Percentiles rank a stretch among this genome's conserved stretches.
phyloP scores from a whole-genome alignment of 306 rosid species.

The Parietaria judaica region DNA sequence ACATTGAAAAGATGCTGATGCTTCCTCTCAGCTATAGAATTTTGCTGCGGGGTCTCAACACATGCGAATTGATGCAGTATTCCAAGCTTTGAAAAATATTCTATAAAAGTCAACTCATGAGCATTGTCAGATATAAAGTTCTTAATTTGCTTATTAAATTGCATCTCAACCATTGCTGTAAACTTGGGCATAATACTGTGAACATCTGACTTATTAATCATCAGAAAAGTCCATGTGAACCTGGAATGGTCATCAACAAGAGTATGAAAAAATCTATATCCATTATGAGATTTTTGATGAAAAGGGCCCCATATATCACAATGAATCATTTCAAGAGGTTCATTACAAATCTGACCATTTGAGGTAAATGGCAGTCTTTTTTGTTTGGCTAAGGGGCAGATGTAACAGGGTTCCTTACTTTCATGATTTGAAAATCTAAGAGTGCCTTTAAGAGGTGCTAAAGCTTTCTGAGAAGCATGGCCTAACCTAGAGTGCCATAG shows the following conservation, averaged over 20 bases:
- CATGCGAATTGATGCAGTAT: neutral
- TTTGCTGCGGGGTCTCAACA: neutral
- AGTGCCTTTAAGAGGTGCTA: neutral
- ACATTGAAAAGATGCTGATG: neutral
- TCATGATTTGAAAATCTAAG: neutral
- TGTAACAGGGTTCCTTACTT: neutral
- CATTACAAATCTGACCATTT: neutral
- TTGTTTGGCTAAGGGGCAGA: conserved; percentile 6
- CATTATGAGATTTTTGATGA: no score
- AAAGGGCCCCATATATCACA: neutral
- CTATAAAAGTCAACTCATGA: neutral
- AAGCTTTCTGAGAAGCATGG: neutral
- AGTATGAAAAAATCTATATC: neutral
- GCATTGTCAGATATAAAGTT: neutral
- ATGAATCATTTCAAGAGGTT: neutral
- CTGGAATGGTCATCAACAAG: neutral
- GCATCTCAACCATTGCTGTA: neutral
- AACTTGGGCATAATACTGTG: neutral
- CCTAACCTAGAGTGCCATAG: neutral
- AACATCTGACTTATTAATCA: neutral
- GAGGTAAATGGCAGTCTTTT: neutral
- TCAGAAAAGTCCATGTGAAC: neutral
- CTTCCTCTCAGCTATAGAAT: neutral
- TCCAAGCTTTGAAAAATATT: neutral
- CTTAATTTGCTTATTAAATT: neutral